Base-by-base conservation (phyloP, 345 rosid genomes). In the Limnanthes douglasii region DNA sequence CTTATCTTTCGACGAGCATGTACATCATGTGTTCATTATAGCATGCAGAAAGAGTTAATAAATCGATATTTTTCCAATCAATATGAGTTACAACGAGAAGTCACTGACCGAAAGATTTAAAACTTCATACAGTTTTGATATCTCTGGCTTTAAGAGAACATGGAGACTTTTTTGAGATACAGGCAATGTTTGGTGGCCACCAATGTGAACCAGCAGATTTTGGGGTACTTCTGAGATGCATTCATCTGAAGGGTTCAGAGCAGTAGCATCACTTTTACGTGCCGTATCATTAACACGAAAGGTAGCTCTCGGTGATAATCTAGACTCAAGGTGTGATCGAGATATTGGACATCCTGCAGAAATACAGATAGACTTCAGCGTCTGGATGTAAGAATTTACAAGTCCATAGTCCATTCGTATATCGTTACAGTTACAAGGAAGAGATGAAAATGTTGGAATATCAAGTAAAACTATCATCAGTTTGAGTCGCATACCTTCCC, bases 81-180 rank as follows among this genome's bases (percentile, higher is more conserved):
- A n/a, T n/a, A n/a, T n/a, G n/a, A n/a, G n/a, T n/a, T n/a, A n/a
- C n/a, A n/a, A n/a, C n/a, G n/a, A n/a, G n/a, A 46, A 11, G 44
- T 29, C 24, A 44, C 76, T 57, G 65, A 90, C 96, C 24, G 78
- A 58, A 34, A 81, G 71, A 36, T 46, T 54, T 34, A 83, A 54
- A 48, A 66, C 58, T 62, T 68, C 61, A 60, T 78, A 60, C 45
- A 90, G 94, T 58, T 60, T 67, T 39, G 66, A 61, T 20, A 77
- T 61, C 42, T 64, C 65, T 26, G 63, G 77, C 75, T 68, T 73
- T 59, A 80, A 61, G 46, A 41, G 44, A 48, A 54, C 56, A 59
- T 69, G 70, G 24, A 90, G 82, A 62, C 50, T 56, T 53, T 59
- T 67, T 61, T 75, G 92, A 15, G 63, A 72, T 41, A 68, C 70